A percentile compares a stretch with the other conserved stretches of the same genome.
phyloP scores from a whole-genome alignment of 495 filamentous ascomycete genomes.

The Penicillium taxi region DNA sequence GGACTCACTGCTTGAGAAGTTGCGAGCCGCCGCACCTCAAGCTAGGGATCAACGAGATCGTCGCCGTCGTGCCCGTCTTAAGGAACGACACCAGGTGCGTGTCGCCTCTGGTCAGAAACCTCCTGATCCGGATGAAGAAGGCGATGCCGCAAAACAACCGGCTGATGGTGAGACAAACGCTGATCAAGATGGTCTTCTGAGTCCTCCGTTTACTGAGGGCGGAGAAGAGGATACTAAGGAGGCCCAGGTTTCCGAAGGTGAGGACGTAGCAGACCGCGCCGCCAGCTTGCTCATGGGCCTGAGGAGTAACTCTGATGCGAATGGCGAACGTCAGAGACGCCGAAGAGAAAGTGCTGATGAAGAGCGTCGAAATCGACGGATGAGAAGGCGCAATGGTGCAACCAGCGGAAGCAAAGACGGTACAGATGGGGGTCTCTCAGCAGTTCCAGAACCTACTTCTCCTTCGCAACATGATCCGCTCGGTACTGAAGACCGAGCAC shows the following conservation, averaged over 20 bases:
- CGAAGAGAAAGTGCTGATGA: slow-evolving; percentile 63
- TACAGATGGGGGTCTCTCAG: slow-evolving; percentile 29
- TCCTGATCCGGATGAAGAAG: slow-evolving; percentile 51
- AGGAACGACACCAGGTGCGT: slow-evolving; percentile 88
- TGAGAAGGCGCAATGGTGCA: slow-evolving; percentile 48
- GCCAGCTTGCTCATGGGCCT: slow-evolving; percentile 76
- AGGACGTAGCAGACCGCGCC: slow-evolving; percentile 76
- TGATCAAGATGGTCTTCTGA: slow-evolving; percentile 31
- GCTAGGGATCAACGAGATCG: slow-evolving; percentile 79
- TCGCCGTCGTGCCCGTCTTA: slow-evolving; percentile 75
- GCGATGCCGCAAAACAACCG: slow-evolving; percentile 16
- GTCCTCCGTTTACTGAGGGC: slow-evolving; percentile 24
- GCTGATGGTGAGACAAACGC: slow-evolving; percentile 17
- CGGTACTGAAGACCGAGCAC: slow-evolving; percentile 17
- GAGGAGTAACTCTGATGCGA: slow-evolving; percentile 52
- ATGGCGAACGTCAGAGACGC: slow-evolving; percentile 51
- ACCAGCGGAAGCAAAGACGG: slow-evolving; percentile 42
- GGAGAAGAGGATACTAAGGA: slow-evolving; percentile 33
- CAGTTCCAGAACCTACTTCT: slow-evolving; percentile 29
- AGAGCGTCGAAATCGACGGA: slow-evolving; percentile 52
- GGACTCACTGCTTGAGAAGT: slow-evolving; percentile 92
- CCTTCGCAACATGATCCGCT: slow-evolving; percentile 19
- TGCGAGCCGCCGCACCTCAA: slow-evolving; percentile 88
- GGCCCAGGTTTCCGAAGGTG: slow-evolving; percentile 46
- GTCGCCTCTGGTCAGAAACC: slow-evolving; percentile 80